Conservation (phyloP, 75 land plant genomes). For the Selaginella tamariscina region DNA sequence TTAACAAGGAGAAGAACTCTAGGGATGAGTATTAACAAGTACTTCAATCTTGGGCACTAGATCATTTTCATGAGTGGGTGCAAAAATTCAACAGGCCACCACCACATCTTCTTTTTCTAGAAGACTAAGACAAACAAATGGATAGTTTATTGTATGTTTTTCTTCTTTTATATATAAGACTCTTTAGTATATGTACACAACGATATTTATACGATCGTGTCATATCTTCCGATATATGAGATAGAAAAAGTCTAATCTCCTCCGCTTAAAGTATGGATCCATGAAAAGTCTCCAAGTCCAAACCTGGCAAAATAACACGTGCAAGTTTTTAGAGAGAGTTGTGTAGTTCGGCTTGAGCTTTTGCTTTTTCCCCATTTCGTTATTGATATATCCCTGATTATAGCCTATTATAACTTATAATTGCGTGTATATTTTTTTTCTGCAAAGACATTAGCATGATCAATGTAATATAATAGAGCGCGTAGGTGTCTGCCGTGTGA, state of each 20-base stretch:
- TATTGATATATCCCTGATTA: conserved; percentile 50
- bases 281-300: conserved; percentile 80
- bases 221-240: conserved; percentile 68
- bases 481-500: neutral
- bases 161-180: too few relatives aligned
- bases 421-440: neutral
- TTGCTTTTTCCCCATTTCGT: conserved; percentile 44
- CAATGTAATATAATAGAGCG: neutral
- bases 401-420: neutral
- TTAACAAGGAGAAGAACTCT: too few relatives aligned
- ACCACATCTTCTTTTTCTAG: too few relatives aligned
- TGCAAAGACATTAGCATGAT: neutral
- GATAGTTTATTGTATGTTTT: too few relatives aligned
- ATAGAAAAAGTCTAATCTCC: conserved; percentile 56
- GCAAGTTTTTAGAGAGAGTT: neutral
- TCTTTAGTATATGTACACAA: too few relatives aligned
- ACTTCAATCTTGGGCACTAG: too few relatives aligned
- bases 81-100: too few relatives aligned
- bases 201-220: conserved; percentile 47
- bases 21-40: too few relatives aligned
- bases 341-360: conserved; percentile 22
- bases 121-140: too few relatives aligned
- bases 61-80: too few relatives aligned
- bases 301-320: conserved; percentile 35
- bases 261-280: conserved; percentile 83